Conservation (phyloP, 2,329 filamentous ascomycete genomes). For the Colletotrichum brevisporum region DNA sequence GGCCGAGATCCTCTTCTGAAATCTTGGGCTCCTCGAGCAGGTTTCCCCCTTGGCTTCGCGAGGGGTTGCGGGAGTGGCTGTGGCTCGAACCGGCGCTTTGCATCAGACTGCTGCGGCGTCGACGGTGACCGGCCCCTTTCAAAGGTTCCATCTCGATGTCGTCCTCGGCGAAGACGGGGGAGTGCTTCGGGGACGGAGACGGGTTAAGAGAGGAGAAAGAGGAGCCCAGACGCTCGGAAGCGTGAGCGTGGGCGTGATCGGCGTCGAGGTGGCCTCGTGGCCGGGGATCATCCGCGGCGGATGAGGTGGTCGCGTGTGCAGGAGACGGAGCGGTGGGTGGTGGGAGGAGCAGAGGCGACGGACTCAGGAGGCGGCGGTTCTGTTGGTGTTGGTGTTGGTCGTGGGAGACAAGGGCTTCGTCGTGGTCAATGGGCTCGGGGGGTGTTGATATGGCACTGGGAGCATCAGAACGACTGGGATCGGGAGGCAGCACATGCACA, state of each 20-base stretch:
- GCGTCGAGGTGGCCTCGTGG: constrained; percentile 18
- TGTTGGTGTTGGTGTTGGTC: constrained; percentile 12
- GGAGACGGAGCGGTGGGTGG: constrained; percentile 30
- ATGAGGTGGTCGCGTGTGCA: constrained; percentile 36
- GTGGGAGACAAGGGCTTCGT: constrained; percentile 29
- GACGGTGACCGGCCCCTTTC: constrained; percentile 63
- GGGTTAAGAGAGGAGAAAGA: constrained; percentile 17
- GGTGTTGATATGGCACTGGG: constrained; percentile 36
- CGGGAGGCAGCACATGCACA: constrained; percentile 41
- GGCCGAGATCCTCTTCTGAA: constrained; percentile 56
- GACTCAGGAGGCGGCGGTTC: constrained; percentile 30
- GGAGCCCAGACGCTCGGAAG: constrained; percentile 24
- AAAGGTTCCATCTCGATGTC: constrained; percentile 72
- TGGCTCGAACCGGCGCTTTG: constrained; percentile 51
- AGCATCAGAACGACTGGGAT: constrained; percentile 25
- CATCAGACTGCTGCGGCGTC: constrained; percentile 69
- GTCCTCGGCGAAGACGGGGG: constrained; percentile 44
- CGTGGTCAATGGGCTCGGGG: constrained; percentile 36
- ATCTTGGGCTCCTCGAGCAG: constrained; percentile 61
- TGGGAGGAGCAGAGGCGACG: constrained; percentile 34
- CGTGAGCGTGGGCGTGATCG: constrained; percentile 33
- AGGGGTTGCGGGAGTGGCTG: constrained; percentile 44
- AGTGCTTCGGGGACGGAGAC: neutral
- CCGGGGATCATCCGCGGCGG: constrained; percentile 27
- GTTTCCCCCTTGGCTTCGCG: constrained; percentile 46